Percentiles rank a stretch among this genome's conserved stretches.
These are phyloP conservation scores for Coemansia sp. DNA, from an alignment of 192 early-diverging fungal genomes.

Conservation along the genomic window DNA sequence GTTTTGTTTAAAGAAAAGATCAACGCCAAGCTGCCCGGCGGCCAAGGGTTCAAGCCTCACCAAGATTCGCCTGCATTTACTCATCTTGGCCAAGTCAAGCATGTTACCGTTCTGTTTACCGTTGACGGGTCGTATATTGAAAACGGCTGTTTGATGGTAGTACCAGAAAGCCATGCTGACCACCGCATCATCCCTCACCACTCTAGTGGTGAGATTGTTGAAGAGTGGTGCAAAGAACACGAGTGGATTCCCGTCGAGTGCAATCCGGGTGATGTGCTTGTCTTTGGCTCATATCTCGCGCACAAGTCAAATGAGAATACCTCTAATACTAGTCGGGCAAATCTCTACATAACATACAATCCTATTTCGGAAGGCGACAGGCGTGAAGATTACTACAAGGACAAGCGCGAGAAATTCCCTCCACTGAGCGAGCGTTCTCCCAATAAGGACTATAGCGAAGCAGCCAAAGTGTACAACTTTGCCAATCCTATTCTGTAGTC, in stretches of 20 bases:
- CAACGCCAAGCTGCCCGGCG: slow-evolving; percentile 61
- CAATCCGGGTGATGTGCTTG: slow-evolving; percentile 56
- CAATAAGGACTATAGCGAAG: slow-evolving; percentile 56
- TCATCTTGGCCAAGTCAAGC: slow-evolving; percentile 56
- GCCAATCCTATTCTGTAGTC: slow-evolving; percentile 57
- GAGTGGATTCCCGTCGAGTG: slow-evolving; percentile 59
- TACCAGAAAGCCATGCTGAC: slow-evolving; percentile 54
- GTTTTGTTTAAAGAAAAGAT: slow-evolving; percentile 65
- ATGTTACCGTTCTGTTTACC: slow-evolving; percentile 59
- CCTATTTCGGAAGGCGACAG: slow-evolving; percentile 56
- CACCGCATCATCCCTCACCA: slow-evolving; percentile 47
- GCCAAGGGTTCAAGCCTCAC: slow-evolving; percentile 60
- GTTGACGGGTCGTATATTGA: slow-evolving; percentile 55
- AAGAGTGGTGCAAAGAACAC: slow-evolving; percentile 52
- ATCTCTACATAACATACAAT: slow-evolving; percentile 64
- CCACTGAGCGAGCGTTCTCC: slow-evolving; percentile 56
- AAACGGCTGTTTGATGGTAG: slow-evolving; percentile 61
- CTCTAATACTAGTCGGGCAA: slow-evolving; percentile 53
- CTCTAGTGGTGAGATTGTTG: slow-evolving; percentile 45
- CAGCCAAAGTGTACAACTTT: slow-evolving; percentile 59
- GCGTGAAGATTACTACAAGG: slow-evolving; percentile 59
- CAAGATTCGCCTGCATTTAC: slow-evolving; percentile 64
- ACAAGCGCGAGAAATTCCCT: slow-evolving; percentile 59
- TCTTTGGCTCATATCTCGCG: slow-evolving; percentile 65
- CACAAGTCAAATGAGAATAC: slow-evolving; percentile 56